phyloP scores from a whole-genome alignment of 2,329 filamentous ascomycete species.

The Xylaria hypoxylon region DNA sequence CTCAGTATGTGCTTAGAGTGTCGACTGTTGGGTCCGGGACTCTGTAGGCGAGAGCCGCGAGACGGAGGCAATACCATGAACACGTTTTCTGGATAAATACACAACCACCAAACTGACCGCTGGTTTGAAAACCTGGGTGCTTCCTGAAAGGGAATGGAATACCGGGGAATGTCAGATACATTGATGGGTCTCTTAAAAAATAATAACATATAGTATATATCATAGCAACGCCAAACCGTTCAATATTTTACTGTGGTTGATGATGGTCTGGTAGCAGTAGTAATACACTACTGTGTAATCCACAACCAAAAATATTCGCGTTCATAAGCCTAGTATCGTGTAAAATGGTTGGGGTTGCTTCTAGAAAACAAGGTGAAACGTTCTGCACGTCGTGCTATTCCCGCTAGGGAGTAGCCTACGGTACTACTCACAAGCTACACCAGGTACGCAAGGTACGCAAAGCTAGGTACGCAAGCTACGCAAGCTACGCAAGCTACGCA shows the following conservation, averaged over 20 bases:
- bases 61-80: neutral
- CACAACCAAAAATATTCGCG: neutral
- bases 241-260: neutral
- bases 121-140: neutral
- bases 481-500: neutral
- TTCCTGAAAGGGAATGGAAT: neutral
- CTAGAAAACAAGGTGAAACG: conserved; percentile 36
- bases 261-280: neutral
- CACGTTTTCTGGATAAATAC: neutral
- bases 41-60: conserved; percentile 8
- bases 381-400: conserved; percentile 29
- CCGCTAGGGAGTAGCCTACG: neutral
- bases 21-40: neutral
- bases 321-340: no score
- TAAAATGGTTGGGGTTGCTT: conserved; percentile 20
- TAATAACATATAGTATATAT: no score
- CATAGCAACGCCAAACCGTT: neutral
- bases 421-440: conserved; percentile 11
- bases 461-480: no score
- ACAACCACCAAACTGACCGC: conserved; percentile 7
- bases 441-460: neutral
- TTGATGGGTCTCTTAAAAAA: neutral
- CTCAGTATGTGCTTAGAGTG: neutral
- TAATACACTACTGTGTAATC: neutral
- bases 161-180: neutral